Evolutionary conservation across 768 basidiomycete genomes (phyloP).

Genomic region (Lyophyllum shimeji): DNA sequence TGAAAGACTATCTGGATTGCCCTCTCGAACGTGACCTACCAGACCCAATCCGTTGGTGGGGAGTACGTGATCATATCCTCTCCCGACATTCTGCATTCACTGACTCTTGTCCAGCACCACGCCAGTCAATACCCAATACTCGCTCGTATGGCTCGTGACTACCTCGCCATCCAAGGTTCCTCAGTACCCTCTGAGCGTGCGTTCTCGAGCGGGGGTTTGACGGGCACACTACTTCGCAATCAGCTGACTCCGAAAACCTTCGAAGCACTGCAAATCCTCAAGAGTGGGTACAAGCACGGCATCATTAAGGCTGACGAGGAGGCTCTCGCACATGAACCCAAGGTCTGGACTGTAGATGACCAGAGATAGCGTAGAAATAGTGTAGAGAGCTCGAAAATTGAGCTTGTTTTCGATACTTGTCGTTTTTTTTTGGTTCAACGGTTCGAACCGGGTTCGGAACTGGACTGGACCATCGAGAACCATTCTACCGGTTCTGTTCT

Average conservation of each 20-base stretch:
- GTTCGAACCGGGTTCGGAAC: not conserved
- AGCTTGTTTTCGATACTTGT: too few species aligned
- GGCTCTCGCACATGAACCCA: not conserved
- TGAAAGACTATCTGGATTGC: too few species aligned
- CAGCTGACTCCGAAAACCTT: not conserved
- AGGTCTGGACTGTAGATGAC: too few species aligned
- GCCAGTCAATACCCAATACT: too few species aligned
- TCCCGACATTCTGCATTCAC: not conserved
- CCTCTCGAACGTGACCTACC: too few species aligned
- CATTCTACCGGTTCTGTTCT: not conserved
- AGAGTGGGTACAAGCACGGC: not conserved
- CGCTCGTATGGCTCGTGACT: not conserved
- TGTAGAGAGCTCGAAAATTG: not conserved
- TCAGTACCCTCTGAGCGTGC: not conserved
- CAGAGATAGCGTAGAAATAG: not conserved
- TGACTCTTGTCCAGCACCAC: too few species aligned
- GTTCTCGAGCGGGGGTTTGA: not conserved
- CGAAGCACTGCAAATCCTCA: not conserved
- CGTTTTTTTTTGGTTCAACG: not conserved
- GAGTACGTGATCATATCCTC: too few species aligned
- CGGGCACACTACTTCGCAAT: not conserved
- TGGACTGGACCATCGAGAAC: not conserved
- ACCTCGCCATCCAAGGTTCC: conserved; percentile 1
- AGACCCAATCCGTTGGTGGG: too few species aligned
- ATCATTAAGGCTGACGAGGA: not conserved